phyloP scores from a whole-genome alignment of 1,139 yeast species.

The Ogataea hybrid region DNA sequence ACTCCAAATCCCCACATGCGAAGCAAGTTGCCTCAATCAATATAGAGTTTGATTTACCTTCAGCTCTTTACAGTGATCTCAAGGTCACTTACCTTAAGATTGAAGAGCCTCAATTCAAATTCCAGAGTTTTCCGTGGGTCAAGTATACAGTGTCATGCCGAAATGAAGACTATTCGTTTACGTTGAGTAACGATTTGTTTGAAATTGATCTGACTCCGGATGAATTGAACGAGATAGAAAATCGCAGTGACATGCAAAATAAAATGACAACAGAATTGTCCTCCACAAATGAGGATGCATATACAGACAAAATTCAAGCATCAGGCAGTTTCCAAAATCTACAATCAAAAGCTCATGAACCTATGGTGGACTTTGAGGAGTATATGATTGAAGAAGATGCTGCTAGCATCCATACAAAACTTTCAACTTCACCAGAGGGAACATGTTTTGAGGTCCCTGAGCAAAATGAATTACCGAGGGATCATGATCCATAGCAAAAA shows the following conservation, averaged over 20 bases:
- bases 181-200: slow-evolving; percentile 18
- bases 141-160: slow-evolving; percentile 50
- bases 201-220: slow-evolving; percentile 10
- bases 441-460: background rate
- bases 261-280: background rate
- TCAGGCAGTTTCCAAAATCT: too few relatives aligned
- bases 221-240: background rate
- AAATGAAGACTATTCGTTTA: slow-evolving; percentile 28
- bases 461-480: slow-evolving; percentile 8
- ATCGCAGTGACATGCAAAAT: slow-evolving; percentile 1
- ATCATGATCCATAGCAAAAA: too few relatives aligned
- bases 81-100: slow-evolving; percentile 72
- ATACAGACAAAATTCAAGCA: background rate
- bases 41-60: slow-evolving; percentile 65
- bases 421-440: too few relatives aligned
- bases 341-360: background rate
- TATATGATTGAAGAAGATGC: slow-evolving; percentile 23
- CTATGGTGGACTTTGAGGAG: slow-evolving; percentile 24
- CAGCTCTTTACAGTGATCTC: slow-evolving; percentile 66
- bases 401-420: too few relatives aligned
- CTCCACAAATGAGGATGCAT: background rate
- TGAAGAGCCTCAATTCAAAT: slow-evolving; percentile 63
- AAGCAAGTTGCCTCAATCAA: slow-evolving; percentile 39
- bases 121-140: slow-evolving; percentile 83
- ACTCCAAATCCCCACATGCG: slow-evolving; percentile 26